phyloP scores from a whole-genome alignment of 2,329 filamentous ascomycete genomes.

The Microdochium bolleyi region DNA sequence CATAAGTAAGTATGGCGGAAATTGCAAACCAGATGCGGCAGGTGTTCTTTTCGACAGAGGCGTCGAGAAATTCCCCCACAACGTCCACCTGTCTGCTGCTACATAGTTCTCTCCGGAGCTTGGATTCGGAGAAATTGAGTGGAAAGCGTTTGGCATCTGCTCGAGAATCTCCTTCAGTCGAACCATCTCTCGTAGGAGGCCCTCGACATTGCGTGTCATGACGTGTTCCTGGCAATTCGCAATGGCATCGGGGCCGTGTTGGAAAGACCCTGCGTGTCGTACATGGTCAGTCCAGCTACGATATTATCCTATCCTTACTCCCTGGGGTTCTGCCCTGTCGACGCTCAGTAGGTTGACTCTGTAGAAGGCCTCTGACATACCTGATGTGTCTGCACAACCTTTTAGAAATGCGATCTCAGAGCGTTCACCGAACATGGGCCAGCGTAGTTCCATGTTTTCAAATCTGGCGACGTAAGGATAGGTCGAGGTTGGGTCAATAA shows the following conservation, averaged over 20 bases:
- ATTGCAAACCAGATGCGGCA: conserved; percentile 41
- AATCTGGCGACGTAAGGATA: conserved; percentile 42
- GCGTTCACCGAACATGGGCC: conserved; percentile 45
- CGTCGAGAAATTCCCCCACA: conserved; percentile 42
- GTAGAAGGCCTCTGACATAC: conserved; percentile 9
- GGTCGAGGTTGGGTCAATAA: conserved; percentile 36
- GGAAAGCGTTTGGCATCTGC: conserved; percentile 44
- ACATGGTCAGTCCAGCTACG: conserved; percentile 3
- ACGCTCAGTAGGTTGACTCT: no score
- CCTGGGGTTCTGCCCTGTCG: no score
- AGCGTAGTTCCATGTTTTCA: conserved; percentile 44
- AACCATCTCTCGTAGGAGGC: conserved; percentile 40
- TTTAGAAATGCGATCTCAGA: conserved; percentile 44
- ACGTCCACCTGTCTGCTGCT: conserved; percentile 37
- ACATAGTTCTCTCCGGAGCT: conserved; percentile 43
- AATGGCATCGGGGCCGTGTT: conserved; percentile 41
- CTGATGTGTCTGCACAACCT: conserved; percentile 37
- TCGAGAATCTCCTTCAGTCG: conserved; percentile 44
- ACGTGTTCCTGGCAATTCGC: conserved; percentile 45
- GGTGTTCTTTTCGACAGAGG: conserved; percentile 41
- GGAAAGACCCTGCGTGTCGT: conserved; percentile 31
- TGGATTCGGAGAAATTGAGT: conserved; percentile 44
- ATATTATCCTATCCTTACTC: no score
- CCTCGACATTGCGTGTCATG: conserved; percentile 43
- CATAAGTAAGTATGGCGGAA: conserved; percentile 45